Percentiles rank a stretch among this genome's conserved stretches.
These are phyloP conservation scores for Amorphotheca resinae DNA, from an alignment of 495 filamentous ascomycete genomes.

Conservation along the genomic window DNA sequence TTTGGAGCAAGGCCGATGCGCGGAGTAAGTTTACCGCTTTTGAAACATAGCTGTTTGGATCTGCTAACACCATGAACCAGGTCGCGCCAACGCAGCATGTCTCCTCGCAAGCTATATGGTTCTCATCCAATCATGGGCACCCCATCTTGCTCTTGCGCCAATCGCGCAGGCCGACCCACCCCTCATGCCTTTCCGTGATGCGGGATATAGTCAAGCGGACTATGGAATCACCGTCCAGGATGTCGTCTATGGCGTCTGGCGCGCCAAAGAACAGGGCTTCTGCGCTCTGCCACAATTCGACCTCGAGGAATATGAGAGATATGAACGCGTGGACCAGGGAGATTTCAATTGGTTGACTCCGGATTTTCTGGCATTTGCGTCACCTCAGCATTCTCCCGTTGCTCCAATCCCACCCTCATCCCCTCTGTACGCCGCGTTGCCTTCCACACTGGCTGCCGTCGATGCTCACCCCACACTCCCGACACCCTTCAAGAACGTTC, in stretches of 20 bases:
- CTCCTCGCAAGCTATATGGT: slow-evolving; percentile 95
- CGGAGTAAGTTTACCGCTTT: slow-evolving; percentile 54
- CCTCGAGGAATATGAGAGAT: slow-evolving; percentile 94
- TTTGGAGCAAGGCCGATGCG: slow-evolving; percentile 86
- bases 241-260: slow-evolving; percentile 97
- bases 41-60: neutral
- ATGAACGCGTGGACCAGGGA: slow-evolving; percentile 90
- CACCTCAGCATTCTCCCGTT: slow-evolving; percentile 70
- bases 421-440: slow-evolving; percentile 57
- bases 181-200: slow-evolving; percentile 96
- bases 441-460: slow-evolving; percentile 54
- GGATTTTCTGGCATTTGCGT: slow-evolving; percentile 90
- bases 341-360: slow-evolving; percentile 99
- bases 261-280: slow-evolving; percentile 86
- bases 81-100: slow-evolving; percentile 92
- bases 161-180: slow-evolving; percentile 93
- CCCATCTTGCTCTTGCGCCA: slow-evolving; percentile 90
- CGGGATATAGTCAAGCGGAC: slow-evolving; percentile 96
- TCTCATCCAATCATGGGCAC: slow-evolving; percentile 96
- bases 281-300: slow-evolving; percentile 82
- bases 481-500: slow-evolving; percentile 84
- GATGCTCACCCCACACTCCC: slow-evolving; percentile 50
- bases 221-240: slow-evolving; percentile 92
- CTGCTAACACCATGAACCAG: slow-evolving; percentile 26
- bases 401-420: slow-evolving; percentile 56